Conservation (phyloP, 75 land plant genomes). For the Selaginella tamariscina region DNA sequence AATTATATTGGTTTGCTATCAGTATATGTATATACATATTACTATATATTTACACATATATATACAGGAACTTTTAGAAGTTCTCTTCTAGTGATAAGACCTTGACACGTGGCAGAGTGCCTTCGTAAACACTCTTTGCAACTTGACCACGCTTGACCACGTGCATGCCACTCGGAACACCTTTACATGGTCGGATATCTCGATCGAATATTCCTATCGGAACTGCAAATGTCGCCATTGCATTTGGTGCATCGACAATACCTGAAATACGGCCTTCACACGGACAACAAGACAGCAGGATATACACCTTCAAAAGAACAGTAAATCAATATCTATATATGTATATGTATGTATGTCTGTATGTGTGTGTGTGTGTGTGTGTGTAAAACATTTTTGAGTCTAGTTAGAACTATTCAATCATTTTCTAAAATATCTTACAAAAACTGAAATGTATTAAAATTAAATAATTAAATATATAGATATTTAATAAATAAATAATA, state of each 20-base stretch:
- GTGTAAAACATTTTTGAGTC: too few species aligned
- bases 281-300: constrained; percentile 74
- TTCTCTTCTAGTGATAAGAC: not conserved
- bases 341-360: too few species aligned
- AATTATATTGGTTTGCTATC: too few species aligned
- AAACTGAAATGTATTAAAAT: too few species aligned
- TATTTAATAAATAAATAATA: not conserved
- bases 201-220: constrained; percentile 75
- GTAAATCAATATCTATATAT: too few species aligned
- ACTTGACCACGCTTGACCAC: constrained; percentile 45
- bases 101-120: constrained; percentile 27
- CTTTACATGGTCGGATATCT: constrained; percentile 59
- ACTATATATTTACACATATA: too few species aligned
- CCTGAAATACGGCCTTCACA: constrained; percentile 88
- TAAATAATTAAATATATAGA: too few species aligned
- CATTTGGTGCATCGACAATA: constrained; percentile 78
- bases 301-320: constrained; percentile 43
- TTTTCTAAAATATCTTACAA: too few species aligned
- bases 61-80: too few species aligned
- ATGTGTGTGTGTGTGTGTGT: too few species aligned
- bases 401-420: too few species aligned
- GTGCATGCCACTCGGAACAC: constrained; percentile 48
- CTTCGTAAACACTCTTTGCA: constrained; percentile 52
- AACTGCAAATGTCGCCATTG: constrained; percentile 68
- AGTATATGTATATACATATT: too few species aligned